Evolutionary conservation across 2,329 filamentous ascomycete species (phyloP).

Genomic region (Beauveria brongniartii): DNA sequence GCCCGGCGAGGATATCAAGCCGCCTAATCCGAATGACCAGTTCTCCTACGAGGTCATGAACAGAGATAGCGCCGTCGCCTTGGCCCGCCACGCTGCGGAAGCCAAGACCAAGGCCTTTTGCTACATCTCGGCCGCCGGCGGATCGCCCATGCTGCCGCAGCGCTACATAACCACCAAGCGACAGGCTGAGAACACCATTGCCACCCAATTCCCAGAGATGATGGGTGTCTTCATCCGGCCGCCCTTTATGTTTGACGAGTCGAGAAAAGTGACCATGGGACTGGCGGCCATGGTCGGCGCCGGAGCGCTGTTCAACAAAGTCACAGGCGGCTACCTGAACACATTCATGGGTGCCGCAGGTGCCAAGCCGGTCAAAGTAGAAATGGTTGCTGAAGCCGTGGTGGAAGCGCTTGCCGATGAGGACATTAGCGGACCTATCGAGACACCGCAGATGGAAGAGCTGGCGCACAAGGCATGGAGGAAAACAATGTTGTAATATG

Average conservation of each 20-base stretch:
- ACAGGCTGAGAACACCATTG: constrained; percentile 74
- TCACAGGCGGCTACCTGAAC: constrained; percentile 68
- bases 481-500: constrained; percentile 69
- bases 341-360: constrained; percentile 74
- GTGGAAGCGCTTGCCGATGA: constrained; percentile 79
- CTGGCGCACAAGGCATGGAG: constrained; percentile 80
- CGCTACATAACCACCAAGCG: constrained; percentile 89
- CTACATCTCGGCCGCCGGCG: constrained; percentile 83
- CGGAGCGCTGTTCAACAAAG: constrained; percentile 66
- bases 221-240: constrained; percentile 76
- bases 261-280: constrained; percentile 72
- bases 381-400: constrained; percentile 79
- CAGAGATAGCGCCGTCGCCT: constrained; percentile 73
- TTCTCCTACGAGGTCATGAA: constrained; percentile 98
- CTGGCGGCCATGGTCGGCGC: constrained; percentile 71
- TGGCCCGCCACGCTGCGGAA: constrained; percentile 67
- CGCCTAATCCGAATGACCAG: constrained; percentile 62
- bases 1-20: constrained; percentile 51
- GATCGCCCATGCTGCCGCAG: constrained; percentile 72
- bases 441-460: constrained; percentile 71
- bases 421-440: constrained; percentile 63
- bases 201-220: constrained; percentile 63
- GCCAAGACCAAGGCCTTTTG: constrained; percentile 64
- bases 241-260: constrained; percentile 83
- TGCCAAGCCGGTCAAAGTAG: constrained; percentile 79